These are phyloP conservation scores for Sphagnum magellanicum DNA, from an alignment of 228 moss, liverwort and hornwort species.

Conservation along the genomic window DNA sequence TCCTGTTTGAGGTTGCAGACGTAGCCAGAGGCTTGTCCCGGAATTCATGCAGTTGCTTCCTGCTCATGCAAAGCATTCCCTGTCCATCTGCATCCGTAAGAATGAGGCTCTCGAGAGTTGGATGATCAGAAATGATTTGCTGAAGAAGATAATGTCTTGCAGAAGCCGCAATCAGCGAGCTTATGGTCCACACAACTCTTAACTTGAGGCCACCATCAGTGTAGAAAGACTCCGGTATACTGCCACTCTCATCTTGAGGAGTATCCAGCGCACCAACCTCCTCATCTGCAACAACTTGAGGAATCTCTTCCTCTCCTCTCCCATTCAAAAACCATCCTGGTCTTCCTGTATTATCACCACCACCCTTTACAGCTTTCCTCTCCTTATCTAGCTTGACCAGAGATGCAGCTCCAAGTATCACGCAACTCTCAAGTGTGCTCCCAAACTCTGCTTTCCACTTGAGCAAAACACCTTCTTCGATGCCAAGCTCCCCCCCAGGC, in stretches of 20 bases:
- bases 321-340: slow-evolving; percentile 38
- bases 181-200: slow-evolving; percentile 87
- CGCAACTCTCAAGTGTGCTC: slow-evolving; percentile 77
- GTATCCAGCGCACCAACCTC: slow-evolving; percentile 18
- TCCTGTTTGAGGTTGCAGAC: slow-evolving; percentile 64
- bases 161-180: slow-evolving; percentile 78
- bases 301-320: slow-evolving; percentile 37
- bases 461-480: slow-evolving; percentile 71
- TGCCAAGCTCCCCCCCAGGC: slow-evolving; percentile 77
- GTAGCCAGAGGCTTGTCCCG: slow-evolving; percentile 73
- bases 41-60: slow-evolving; percentile 71
- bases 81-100: slow-evolving; percentile 85
- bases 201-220: slow-evolving; percentile 80
- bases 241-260: slow-evolving; percentile 68
- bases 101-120: slow-evolving; percentile 69
- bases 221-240: slow-evolving; percentile 72
- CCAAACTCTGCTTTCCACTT: slow-evolving; percentile 93
- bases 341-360: slow-evolving; percentile 17
- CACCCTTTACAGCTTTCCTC: slow-evolving; percentile 32
- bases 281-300: slow-evolving; percentile 24
- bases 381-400: slow-evolving; percentile 58
- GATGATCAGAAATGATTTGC: slow-evolving; percentile 82
- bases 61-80: slow-evolving; percentile 80
- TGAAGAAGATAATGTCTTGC: slow-evolving; percentile 87
- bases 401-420: slow-evolving; percentile 74